Conservation (phyloP, 169 alveolate genomes). For the Cryptosporidium viatorum region DNA sequence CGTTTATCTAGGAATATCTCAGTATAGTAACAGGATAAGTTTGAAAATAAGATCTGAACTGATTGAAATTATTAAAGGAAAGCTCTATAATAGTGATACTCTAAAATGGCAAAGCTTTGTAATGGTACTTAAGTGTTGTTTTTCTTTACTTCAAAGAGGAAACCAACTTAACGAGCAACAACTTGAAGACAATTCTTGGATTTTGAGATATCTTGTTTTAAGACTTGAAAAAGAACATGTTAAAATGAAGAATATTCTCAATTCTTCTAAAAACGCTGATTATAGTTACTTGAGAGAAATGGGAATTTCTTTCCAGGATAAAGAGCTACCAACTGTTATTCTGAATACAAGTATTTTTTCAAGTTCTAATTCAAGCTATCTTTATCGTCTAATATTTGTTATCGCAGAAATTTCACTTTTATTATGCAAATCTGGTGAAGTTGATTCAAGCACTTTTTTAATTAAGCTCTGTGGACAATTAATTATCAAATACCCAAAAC, state of each 20-base stretch:
- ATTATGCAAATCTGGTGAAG: conserved; percentile 1
- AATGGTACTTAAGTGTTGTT: conserved; percentile 28
- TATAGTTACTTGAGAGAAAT: neutral
- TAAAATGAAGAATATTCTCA: neutral
- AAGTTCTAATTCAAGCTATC: conserved; percentile 45
- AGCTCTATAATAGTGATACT: conserved; percentile 23
- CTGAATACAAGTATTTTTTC: conserved; percentile 34
- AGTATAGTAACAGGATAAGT: conserved; percentile 48
- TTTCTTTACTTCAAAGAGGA: conserved; percentile 38
- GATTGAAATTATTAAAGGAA: conserved; percentile 13
- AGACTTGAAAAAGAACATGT: conserved; percentile 42
- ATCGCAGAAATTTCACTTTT: conserved; percentile 18
- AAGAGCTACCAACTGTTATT: neutral
- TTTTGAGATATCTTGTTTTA: conserved; percentile 21
- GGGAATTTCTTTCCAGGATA: neutral
- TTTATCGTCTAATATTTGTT: conserved; percentile 22
- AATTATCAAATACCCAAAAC: conserved; percentile 49
- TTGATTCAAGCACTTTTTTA: conserved; percentile 6
- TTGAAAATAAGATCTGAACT: conserved; percentile 40
- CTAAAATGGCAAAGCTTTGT: conserved; percentile 15
- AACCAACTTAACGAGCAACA: conserved; percentile 43
- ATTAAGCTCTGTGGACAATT: conserved; percentile 42
- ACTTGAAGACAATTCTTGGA: conserved; percentile 60
- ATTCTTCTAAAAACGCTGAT: neutral
- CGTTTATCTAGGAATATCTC: conserved; percentile 58